These are phyloP conservation scores for Polygonum maritimum DNA, from an alignment of 148 eudicot genomes.

Conservation along the genomic window DNA sequence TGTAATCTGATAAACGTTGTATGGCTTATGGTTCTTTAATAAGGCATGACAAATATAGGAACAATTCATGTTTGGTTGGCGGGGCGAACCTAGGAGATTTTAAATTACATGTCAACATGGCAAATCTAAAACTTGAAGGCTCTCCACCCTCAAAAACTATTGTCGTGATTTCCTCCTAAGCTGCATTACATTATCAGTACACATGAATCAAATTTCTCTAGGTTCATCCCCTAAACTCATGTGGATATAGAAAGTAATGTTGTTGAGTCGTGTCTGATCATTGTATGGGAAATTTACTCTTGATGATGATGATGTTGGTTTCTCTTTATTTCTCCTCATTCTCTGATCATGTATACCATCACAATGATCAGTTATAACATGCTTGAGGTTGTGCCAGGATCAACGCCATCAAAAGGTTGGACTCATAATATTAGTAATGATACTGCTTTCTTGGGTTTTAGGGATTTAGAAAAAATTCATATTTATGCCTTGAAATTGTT, in stretches of 20 bases:
- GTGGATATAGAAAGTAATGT: not conserved
- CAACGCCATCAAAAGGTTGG: conserved; percentile 42
- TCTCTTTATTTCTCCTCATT: no score
- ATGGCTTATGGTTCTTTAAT: not conserved
- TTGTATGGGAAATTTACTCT: not conserved
- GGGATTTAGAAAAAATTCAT: not conserved
- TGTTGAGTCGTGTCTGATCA: not conserved
- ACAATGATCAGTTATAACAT: conserved; percentile 55
- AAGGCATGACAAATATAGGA: not conserved
- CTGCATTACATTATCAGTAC: not conserved
- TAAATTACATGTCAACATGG: not conserved
- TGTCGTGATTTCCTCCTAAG: not conserved
- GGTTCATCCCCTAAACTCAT: not conserved
- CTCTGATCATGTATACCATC: conserved; percentile 46
- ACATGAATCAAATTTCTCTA: not conserved
- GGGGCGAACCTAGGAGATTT: not conserved
- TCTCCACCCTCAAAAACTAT: not conserved
- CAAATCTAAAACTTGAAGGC: not conserved
- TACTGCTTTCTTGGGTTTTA: not conserved
- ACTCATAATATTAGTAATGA: not conserved
- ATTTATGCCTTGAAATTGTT: not conserved
- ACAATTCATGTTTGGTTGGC: not conserved
- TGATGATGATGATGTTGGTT: not conserved
- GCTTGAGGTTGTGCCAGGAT: conserved; percentile 51
- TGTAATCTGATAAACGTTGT: not conserved